Base-by-base conservation (phyloP, 2,329 filamentous ascomycete genomes). In the Pseudocercospora fuligena region DNA sequence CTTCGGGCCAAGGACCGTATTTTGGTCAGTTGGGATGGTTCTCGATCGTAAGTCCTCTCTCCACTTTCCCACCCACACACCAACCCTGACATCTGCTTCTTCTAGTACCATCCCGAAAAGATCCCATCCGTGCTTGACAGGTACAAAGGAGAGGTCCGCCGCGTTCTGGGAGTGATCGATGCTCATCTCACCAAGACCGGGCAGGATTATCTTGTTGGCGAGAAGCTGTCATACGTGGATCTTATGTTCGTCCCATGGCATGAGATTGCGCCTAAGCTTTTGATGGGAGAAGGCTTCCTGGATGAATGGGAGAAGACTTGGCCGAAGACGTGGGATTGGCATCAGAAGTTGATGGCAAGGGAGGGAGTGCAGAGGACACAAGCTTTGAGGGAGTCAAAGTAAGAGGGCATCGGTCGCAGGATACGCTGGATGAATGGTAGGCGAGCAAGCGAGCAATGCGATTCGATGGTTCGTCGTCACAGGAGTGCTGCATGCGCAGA, bases 11-110 rank as follows among this genome's bases (percentile, higher is more conserved):
- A 63, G 77, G 77, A 1, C 77, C 77, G 0, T 78, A 78, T 66
- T 78, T 79, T 65, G 83, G 83, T 12, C 83, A 85, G 70, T 73
- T 74, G 0, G 75, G 73, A 25, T 84, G 82, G 82, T 84, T 82
- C 72, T 71, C 43, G 5, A 53, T 70, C 33, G 46, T 49, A 25
- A 11, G n/a, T 23, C 46, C 21, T 49, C 46, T 49, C 23, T 16
- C 43, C 19, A 12, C 43, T 5, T 14, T 4, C n/a, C 3, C 3
- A 4, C 40, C 16, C 16, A n/a, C 43, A n/a, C 5, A 6, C 19
- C 16, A n/a, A n/a, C n/a, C n/a, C n/a, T n/a, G n/a, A n/a, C n/a
- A n/a, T n/a, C 6, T 47, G 9, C 4, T 23, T 49, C n/a, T 9
- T 49, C 16, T 49, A 49, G 46, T 80, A 78, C 62, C 80, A 84